Evolutionary conservation across 148 eudicot genomes (phyloP).

Genomic region (Fallopia convolvulus): DNA sequence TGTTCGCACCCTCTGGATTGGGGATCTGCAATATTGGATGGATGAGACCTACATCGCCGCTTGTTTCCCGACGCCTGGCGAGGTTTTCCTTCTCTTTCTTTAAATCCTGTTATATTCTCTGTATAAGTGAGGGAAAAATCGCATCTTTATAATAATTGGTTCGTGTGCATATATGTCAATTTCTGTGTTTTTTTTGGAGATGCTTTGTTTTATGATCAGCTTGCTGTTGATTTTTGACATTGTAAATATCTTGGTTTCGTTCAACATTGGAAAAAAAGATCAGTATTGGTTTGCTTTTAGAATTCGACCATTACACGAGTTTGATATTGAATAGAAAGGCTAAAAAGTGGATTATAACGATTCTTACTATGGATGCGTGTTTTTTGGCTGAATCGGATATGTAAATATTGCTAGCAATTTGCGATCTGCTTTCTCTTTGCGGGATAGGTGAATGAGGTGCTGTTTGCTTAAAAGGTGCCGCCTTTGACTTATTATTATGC

Average conservation of each 20-base stretch:
- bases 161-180: neutral
- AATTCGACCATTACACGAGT: neutral
- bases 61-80: conserved; percentile 61
- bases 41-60: conserved; percentile 57
- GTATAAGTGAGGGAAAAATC: neutral
- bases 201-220: neutral
- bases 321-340: neutral
- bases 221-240: neutral
- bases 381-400: neutral
- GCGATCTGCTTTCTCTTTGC: neutral
- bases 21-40: conserved; percentile 89
- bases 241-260: neutral
- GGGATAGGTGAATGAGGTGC: too few species aligned
- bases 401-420: neutral
- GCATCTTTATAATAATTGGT: neutral
- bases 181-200: neutral
- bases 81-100: conserved; percentile 33
- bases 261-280: neutral
- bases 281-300: neutral
- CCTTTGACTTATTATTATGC: neutral
- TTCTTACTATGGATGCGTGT: neutral
- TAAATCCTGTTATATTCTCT: neutral
- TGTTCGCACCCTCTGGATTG: conserved; percentile 79
- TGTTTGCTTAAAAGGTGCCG: neutral
- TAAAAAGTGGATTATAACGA: neutral